These are phyloP conservation scores for Fraxinus anomala DNA, from an alignment of 257 asterid genomes.

Conservation along the genomic window DNA sequence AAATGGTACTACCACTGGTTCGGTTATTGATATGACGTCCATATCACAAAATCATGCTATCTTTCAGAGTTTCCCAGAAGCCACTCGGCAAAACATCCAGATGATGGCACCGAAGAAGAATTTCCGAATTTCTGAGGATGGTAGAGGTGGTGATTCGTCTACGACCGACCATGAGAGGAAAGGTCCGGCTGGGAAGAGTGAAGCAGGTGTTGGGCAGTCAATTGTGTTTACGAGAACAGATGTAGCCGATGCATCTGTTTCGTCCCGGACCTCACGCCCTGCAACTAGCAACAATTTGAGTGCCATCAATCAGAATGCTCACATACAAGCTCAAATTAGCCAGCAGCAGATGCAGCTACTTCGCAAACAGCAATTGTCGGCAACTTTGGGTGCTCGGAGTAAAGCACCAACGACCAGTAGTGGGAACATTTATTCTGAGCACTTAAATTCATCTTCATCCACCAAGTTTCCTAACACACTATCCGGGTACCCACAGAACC, in stretches of 20 bases:
- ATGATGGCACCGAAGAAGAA: constrained; percentile 61
- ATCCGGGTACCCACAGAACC: constrained; percentile 66
- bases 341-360: constrained; percentile 36
- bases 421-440: constrained; percentile 63
- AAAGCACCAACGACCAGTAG: constrained; percentile 49
- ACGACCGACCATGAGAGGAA: constrained; percentile 68
- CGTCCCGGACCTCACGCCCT: constrained; percentile 54
- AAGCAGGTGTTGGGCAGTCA: constrained; percentile 57
- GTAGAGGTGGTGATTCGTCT: constrained; percentile 52
- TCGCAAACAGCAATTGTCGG: constrained; percentile 24
- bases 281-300: constrained; percentile 37
- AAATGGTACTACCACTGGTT: constrained; percentile 50
- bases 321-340: constrained; percentile 55
- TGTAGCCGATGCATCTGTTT: constrained; percentile 43
- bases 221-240: constrained; percentile 75
- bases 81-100: constrained; percentile 65
- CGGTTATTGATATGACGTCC: constrained; percentile 62
- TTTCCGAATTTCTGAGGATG: constrained; percentile 62
- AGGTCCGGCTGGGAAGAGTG: constrained; percentile 43
- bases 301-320: constrained; percentile 47
- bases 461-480: constrained; percentile 52
- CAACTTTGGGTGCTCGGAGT: constrained; percentile 45
- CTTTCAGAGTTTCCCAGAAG: constrained; percentile 67
- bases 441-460: constrained; percentile 53
- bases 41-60: constrained; percentile 75